Evolutionary conservation across 805 yeast species (phyloP).

Genomic region (Yarrowia sp.): DNA sequence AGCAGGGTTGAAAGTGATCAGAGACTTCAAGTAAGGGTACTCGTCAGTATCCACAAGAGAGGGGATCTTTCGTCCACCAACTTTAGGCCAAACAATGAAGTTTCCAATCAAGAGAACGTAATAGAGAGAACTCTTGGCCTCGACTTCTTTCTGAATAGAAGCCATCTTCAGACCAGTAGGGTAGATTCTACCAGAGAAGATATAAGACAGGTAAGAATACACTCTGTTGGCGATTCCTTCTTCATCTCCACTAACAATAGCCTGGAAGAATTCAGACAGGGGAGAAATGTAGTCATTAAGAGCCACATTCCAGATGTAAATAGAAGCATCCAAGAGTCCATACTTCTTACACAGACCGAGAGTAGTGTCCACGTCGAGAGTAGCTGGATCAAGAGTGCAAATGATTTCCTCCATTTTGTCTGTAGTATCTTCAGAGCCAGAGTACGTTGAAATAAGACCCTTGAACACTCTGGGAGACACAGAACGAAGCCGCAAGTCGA

Average conservation of each 20-base stretch:
- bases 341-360: slow-evolving; percentile 65
- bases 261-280: slow-evolving; percentile 60
- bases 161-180: slow-evolving; percentile 68
- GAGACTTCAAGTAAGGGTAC: slow-evolving; percentile 71
- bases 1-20: slow-evolving; percentile 64
- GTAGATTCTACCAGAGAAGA: slow-evolving; percentile 78
- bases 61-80: slow-evolving; percentile 18
- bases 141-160: slow-evolving; percentile 47
- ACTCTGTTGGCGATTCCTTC: slow-evolving; percentile 49
- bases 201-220: slow-evolving; percentile 69
- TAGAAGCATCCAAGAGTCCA: slow-evolving; percentile 65
- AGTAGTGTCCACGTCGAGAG: slow-evolving; percentile 80
- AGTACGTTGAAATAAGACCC: slow-evolving; percentile 62
- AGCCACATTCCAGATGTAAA: slow-evolving; percentile 74
- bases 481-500: slow-evolving; percentile 17
- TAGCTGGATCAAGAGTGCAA: slow-evolving; percentile 68
- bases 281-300: slow-evolving; percentile 78
- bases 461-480: slow-evolving; percentile 62
- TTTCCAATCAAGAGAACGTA: slow-evolving; percentile 65
- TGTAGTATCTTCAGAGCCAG: slow-evolving; percentile 52
- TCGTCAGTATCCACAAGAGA: slow-evolving; percentile 42
- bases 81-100: slow-evolving; percentile 21
- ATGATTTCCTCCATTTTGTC: slow-evolving; percentile 68
- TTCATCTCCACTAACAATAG: slow-evolving; percentile 44
- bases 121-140: slow-evolving; percentile 62